phyloP scores from a whole-genome alignment of 192 early-diverging fungal genomes.

The Mortierella claussenii region DNA sequence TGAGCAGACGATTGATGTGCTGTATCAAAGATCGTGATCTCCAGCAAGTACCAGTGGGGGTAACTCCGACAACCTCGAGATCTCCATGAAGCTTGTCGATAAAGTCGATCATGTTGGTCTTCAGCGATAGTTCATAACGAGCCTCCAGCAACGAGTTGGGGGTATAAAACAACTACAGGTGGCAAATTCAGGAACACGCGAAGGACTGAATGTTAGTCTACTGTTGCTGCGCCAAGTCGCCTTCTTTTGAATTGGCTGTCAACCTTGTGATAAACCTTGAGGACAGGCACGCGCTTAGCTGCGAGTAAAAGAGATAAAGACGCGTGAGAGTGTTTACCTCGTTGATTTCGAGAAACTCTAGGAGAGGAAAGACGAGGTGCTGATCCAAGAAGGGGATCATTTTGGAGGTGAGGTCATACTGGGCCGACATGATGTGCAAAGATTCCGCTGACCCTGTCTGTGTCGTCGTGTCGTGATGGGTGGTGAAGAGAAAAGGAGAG shows the following conservation, averaged over 20 bases:
- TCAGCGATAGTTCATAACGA: conserved; percentile 86
- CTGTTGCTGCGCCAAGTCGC: too few relatives aligned
- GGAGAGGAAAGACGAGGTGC: conserved; percentile 90
- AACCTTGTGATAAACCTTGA: too few relatives aligned
- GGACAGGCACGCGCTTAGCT: too few relatives aligned
- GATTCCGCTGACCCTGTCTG: not conserved
- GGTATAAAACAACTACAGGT: conserved; percentile 81
- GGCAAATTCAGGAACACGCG: too few relatives aligned
- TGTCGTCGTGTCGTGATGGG: not conserved
- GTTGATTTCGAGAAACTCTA: conserved; percentile 87
- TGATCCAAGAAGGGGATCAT: conserved; percentile 90
- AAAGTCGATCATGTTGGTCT: conserved; percentile 96
- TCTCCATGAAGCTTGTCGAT: conserved; percentile 85
- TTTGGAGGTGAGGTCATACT: conserved; percentile 81
- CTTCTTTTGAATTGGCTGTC: too few relatives aligned
- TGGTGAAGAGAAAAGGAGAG: too few relatives aligned
- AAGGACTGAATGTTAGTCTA: too few relatives aligned
- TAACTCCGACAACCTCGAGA: conserved; percentile 78
- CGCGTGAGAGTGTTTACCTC: conserved; percentile 70
- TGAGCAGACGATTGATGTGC: too few relatives aligned
- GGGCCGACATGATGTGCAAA: conserved; percentile 57
- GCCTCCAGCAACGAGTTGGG: conserved; percentile 82
- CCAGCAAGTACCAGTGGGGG: conserved; percentile 78
- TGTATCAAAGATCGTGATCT: too few relatives aligned
- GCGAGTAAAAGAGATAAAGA: too few relatives aligned